A percentile compares a stretch with the other conserved stretches of the same genome.
phyloP scores from a whole-genome alignment of 331 rosid genomes.

The Cydonia oblonga region DNA sequence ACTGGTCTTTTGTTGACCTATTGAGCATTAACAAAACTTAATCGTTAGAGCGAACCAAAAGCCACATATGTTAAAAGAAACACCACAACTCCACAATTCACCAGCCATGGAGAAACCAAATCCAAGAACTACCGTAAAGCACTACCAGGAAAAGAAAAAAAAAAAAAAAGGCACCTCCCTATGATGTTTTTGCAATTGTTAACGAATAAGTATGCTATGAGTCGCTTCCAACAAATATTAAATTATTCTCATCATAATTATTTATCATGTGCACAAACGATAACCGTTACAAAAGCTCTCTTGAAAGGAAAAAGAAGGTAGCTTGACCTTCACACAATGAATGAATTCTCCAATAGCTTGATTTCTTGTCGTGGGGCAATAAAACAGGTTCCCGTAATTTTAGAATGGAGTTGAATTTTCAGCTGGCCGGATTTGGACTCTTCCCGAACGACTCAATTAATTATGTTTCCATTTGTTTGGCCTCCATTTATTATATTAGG shows the following conservation, averaged over 20 bases:
- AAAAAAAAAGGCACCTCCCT: background rate
- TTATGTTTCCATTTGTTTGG: conserved; percentile 15
- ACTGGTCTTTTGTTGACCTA: too few species aligned
- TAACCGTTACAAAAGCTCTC: background rate
- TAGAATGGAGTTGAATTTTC: conserved; percentile 30
- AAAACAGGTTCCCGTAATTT: conserved; percentile 39
- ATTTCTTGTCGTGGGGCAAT: conserved; percentile 21
- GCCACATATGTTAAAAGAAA: background rate
- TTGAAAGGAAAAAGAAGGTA: background rate
- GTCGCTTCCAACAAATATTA: background rate
- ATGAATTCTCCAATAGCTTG: background rate
- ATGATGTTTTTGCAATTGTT: too few species aligned
- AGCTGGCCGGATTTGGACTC: conserved; percentile 38
- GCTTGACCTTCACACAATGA: background rate
- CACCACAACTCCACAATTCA: background rate
- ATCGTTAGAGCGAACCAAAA: background rate
- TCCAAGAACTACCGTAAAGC: background rate
- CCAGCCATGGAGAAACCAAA: background rate
- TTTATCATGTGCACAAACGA: background rate
- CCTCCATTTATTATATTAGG: conserved; percentile 13
- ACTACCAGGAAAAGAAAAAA: too few species aligned
- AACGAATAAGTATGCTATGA: background rate
- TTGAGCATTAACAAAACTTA: too few species aligned
- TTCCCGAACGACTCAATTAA: conserved; percentile 27
- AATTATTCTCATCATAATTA: too few species aligned